Percentiles rank a stretch among this genome's conserved stretches.
phyloP scores from a whole-genome alignment of 139 green algal genomes.

The Tetraselmis chui region DNA sequence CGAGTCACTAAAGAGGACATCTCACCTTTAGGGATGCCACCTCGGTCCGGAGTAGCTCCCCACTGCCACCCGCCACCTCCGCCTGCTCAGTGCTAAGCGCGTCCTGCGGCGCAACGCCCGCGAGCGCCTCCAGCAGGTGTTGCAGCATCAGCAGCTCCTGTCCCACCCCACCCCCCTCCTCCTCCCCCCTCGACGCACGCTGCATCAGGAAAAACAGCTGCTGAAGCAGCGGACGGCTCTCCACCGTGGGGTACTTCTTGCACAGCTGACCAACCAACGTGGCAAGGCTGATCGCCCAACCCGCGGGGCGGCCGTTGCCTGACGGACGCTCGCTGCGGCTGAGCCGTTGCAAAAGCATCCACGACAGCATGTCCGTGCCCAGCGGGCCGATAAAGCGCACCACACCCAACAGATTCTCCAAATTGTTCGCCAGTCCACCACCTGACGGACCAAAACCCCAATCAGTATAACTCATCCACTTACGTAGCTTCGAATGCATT shows the following conservation, averaged over 20 bases:
- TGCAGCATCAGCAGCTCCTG: constrained; percentile 64
- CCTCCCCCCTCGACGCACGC: constrained; percentile 66
- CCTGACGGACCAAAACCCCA: too few species aligned
- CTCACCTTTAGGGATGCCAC: background rate
- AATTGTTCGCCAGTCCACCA: constrained; percentile 33
- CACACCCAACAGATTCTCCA: background rate
- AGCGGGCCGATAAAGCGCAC: background rate
- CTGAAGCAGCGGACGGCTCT: constrained; percentile 40
- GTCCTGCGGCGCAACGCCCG: background rate
- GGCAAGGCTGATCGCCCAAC: constrained; percentile 68
- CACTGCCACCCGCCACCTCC: constrained; percentile 18
- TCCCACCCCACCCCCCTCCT: constrained; percentile 36
- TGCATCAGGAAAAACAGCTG: constrained; percentile 35
- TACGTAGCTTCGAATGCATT: too few species aligned
- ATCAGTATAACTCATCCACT: too few species aligned
- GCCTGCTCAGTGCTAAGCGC: background rate
- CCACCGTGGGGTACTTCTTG: constrained; percentile 37
- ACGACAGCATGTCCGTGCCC: background rate
- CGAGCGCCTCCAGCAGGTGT: constrained; percentile 53
- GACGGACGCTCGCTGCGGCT: background rate
- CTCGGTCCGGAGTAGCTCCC: constrained; percentile 14
- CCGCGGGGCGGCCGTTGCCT: constrained; percentile 7
- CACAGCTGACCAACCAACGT: constrained; percentile 31
- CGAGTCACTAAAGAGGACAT: too few species aligned
- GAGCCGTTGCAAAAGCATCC: background rate